A percentile compares a stretch with the other conserved stretches of the same genome.
Evolutionary conservation across 768 basidiomycete species (phyloP).

Genomic region (Suillus alpinus): DNA sequence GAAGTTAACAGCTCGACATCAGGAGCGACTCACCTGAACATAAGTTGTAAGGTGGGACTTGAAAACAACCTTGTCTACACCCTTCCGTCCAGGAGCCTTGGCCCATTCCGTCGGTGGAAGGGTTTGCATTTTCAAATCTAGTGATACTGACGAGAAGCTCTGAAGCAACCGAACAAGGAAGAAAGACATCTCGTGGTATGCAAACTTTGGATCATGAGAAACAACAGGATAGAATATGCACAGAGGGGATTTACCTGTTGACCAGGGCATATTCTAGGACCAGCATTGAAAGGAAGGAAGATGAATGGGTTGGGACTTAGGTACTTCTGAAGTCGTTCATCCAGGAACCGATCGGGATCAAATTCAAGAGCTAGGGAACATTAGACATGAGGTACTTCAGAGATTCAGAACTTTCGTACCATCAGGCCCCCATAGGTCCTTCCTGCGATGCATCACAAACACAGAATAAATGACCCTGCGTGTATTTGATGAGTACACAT

Average conservation of each 20-base stretch:
- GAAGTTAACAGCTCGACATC: not conserved
- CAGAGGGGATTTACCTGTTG: slow-evolving; percentile 33
- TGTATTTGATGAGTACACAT: not conserved
- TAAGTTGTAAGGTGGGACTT: slow-evolving; percentile 43
- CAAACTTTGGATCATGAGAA: slow-evolving; percentile 35
- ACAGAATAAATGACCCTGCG: slow-evolving; percentile 16
- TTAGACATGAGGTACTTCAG: not conserved
- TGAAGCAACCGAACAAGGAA: slow-evolving; percentile 53
- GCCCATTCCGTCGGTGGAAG: slow-evolving; percentile 34
- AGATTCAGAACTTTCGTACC: slow-evolving; percentile 13
- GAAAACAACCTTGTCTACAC: slow-evolving; percentile 38
- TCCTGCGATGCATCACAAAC: slow-evolving; percentile 38
- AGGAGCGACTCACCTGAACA: slow-evolving; percentile 32
- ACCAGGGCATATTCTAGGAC: slow-evolving; percentile 62
- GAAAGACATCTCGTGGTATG: slow-evolving; percentile 55
- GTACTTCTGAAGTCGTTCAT: slow-evolving; percentile 51
- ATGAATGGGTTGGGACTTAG: slow-evolving; percentile 62
- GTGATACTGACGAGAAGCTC: slow-evolving; percentile 39
- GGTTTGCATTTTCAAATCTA: slow-evolving; percentile 37
- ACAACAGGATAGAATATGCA: not conserved
- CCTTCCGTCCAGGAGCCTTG: slow-evolving; percentile 32
- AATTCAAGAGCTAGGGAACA: slow-evolving; percentile 34
- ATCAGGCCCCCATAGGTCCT: slow-evolving; percentile 38
- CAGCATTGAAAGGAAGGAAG: slow-evolving; percentile 68
- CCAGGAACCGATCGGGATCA: slow-evolving; percentile 66